phyloP scores from a whole-genome alignment of 2,329 filamentous ascomycete species.

The Colletotrichum sp. region DNA sequence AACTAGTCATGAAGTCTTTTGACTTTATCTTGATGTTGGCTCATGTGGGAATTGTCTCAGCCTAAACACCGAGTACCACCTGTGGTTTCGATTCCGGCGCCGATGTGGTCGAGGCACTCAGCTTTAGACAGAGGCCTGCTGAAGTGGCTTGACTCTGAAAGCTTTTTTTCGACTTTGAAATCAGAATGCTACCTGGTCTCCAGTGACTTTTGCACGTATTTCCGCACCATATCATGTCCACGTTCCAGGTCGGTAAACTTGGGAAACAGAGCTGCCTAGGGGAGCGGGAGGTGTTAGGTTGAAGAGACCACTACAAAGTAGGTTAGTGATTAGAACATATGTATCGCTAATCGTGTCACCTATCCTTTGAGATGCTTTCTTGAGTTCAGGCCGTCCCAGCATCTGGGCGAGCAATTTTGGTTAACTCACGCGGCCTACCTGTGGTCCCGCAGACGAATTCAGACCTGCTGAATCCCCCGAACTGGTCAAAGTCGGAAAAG shows the following conservation, averaged over 20 bases:
- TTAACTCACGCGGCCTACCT: neutral
- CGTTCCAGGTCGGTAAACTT: neutral
- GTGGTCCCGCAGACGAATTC: neutral
- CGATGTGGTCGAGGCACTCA: constrained; percentile 28
- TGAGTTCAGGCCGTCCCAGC: too few species aligned
- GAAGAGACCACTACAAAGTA: neutral
- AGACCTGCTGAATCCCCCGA: neutral
- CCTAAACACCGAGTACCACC: neutral
- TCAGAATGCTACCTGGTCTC: neutral
- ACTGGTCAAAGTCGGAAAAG: neutral
- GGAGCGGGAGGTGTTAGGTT: neutral
- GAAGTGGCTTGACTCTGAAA: neutral
- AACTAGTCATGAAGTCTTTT: neutral
- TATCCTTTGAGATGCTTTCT: too few species aligned
- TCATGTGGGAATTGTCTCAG: too few species aligned
- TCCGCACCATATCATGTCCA: neutral
- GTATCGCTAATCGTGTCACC: too few species aligned
- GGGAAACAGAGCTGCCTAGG: neutral
- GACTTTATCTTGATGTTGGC: neutral
- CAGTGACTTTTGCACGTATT: neutral
- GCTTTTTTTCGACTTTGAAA: neutral
- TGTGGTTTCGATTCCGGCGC: constrained; percentile 33
- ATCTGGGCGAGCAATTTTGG: neutral
- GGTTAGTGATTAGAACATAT: neutral
- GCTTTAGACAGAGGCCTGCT: neutral